These are phyloP conservation scores for Mucor circinelloides DNA, from an alignment of 371 early-diverging fungal genomes.

Conservation along the genomic window DNA sequence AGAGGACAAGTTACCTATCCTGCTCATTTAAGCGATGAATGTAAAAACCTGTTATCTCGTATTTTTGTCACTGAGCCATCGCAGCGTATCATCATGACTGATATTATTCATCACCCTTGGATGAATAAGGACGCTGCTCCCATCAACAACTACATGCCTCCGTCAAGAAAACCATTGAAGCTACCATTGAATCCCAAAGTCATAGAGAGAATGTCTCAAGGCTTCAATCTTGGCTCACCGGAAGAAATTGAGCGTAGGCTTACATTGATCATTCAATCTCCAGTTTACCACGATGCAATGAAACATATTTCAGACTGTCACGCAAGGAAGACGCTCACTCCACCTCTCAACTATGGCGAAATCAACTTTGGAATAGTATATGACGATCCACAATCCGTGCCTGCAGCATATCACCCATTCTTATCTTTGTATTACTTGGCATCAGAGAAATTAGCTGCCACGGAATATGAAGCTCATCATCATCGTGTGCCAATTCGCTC, in stretches of 20 bases:
- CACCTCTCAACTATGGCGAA: conserved; percentile 8
- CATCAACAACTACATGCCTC: conserved; percentile 63
- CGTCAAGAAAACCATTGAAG: conserved; percentile 66
- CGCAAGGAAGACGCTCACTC: conserved; percentile 4
- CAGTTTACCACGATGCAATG: conserved; percentile 35
- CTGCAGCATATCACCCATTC: conserved; percentile 66
- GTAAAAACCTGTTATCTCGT: conserved; percentile 73
- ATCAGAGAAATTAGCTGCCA: conserved; percentile 69
- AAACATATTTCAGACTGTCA: conserved; percentile 19
- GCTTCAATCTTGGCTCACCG: conserved; percentile 82
- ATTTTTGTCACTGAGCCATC: conserved; percentile 79
- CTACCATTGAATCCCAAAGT: conserved; percentile 73
- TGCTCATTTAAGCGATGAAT: conserved; percentile 81
- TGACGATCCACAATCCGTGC: conserved; percentile 49
- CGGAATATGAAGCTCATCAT: conserved; percentile 30
- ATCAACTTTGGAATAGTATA: conserved; percentile 18
- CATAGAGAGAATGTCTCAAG: conserved; percentile 75
- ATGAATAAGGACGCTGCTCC: conserved; percentile 68
- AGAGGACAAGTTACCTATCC: conserved; percentile 79
- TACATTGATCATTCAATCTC: conserved; percentile 55
- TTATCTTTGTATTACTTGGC: conserved; percentile 88
- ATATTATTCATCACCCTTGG: conserved; percentile 86
- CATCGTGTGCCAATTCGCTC: conserved; percentile 9
- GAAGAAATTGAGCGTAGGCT: conserved; percentile 67
- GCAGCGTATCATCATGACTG: conserved; percentile 75